A percentile compares a stretch with the other conserved stretches of the same genome.
phyloP scores from a whole-genome alignment of 2,329 filamentous ascomycete genomes.

The Fusarium sp. region DNA sequence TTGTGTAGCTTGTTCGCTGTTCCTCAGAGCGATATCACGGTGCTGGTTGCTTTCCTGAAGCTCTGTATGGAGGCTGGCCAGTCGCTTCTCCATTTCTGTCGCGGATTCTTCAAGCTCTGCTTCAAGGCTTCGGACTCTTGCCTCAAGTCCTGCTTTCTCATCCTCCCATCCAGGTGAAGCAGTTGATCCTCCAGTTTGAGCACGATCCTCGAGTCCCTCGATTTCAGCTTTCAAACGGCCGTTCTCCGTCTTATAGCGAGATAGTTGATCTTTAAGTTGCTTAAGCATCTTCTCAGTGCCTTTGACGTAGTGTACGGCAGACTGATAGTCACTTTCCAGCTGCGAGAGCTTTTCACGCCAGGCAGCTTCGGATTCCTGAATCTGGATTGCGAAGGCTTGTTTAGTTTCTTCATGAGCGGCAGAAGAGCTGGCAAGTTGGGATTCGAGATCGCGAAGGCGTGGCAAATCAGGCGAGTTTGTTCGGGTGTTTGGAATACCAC shows the following conservation, averaged over 20 bases:
- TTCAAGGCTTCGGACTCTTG: conserved; percentile 75
- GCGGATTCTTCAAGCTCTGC: conserved; percentile 72
- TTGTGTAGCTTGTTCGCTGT: conserved; percentile 61
- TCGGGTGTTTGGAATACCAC: conserved; percentile 73
- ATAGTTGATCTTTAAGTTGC: conserved; percentile 97
- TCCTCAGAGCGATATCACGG: conserved; percentile 70
- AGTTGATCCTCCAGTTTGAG: conserved; percentile 51
- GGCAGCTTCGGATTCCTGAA: conserved; percentile 85
- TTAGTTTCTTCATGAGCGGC: conserved; percentile 89
- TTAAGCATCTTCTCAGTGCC: conserved; percentile 99
- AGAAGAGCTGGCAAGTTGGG: conserved; percentile 79
- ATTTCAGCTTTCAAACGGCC: conserved; percentile 82
- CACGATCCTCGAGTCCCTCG: conserved; percentile 68
- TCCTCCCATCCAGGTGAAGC: conserved; percentile 73
- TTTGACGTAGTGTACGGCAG: conserved; percentile 96
- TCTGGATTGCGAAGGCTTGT: conserved; percentile 76
- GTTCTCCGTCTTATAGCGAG: conserved; percentile 90
- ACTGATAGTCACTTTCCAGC: conserved; percentile 96
- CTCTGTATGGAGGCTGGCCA: conserved; percentile 74
- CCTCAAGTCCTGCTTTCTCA: conserved; percentile 73
- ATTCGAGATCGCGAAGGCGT: conserved; percentile 84
- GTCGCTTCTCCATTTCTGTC: conserved; percentile 73
- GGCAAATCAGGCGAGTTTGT: conserved; percentile 82
- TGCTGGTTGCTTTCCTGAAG: conserved; percentile 72
- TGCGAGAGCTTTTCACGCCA: conserved; percentile 95